Base-by-base conservation (phyloP, 257 asterid species). In the Catharanthus roseus region DNA sequence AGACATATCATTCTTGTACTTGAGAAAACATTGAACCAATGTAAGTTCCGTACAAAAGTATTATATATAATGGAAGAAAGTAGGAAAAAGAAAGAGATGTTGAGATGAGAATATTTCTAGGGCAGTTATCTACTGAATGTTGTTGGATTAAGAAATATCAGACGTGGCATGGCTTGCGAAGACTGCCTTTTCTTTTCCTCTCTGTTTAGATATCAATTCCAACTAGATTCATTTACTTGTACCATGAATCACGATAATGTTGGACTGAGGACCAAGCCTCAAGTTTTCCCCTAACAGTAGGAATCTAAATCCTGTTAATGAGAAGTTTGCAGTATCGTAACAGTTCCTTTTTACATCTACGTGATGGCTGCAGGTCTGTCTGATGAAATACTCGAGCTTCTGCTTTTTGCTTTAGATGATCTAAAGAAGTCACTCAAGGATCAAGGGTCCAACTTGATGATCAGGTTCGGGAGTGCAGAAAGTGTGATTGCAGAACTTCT, bases 371-470 rank as follows among this genome's bases (percentile, higher is more conserved):
- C 87, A 92, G 98, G 96, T 65, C 88, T 85, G 79, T 81, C 96
- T 28, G 88, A 90, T 82, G 98, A 92, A 84, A 81, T 80, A 85
- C 81, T 88, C 21, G 95, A 88, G 74, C 82, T 88, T 77, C 91
- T 90, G 73, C 88, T 92, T 70, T 81, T 82, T 42, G 90, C 96
- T 47, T 74, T 92, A 86, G 87, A 86, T 74, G 98, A 92, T 82
- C 81, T 92, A 56, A 85, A 86, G 82, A 82, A 82, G 72, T 82
- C 84, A 79, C 86, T 92, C 42, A 87, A 79, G 80, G 84, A 81
- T 75, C 88, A 81, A 79, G 96, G 96, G 12, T 85, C 91, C 77
- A 82, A 92, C 88, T 80, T 90, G 81, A 86, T 92, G 96, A 77
- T 92, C 86, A 85, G 92, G 85, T 85, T 83, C 63, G 95, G 96